Evolutionary conservation across 345 rosid species (phyloP), one percentile per base, ranked within the genome.

Genomic region (Murraya koenigii): DNA sequence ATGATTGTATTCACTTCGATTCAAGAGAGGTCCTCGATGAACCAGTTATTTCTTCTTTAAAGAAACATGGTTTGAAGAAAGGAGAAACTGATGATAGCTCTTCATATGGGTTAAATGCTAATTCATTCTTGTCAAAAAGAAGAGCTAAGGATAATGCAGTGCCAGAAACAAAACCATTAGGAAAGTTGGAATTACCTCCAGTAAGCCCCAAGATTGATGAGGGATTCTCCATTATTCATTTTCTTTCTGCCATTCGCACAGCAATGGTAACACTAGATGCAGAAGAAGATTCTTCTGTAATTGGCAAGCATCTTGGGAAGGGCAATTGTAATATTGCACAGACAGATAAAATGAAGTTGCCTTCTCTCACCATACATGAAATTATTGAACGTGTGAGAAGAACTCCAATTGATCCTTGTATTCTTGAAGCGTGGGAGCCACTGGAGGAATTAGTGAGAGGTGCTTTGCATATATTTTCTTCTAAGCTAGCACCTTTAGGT

Each of bases 361-460:
- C 91, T 76, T 84, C 90, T 75, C 94, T 89, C 80, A 88, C 95
- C 67, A 86, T 92, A 70, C 94, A 88, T 88, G 97, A 96, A 86
- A 92, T 94, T 88, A 94, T 94, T 77, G 83, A 87, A 82, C 88
- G 95, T 19, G 92, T 94, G 76, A 89, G 82, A 76, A 90, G 92
- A 74, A 94, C 91, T 79, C 99, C 99, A 9, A 91, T 96, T 59
- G 99, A 94, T 86, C 95, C 97, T 68, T 88, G 89, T 79, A 89
- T 94, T 80, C 94, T 94, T 54, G 95, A 94, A 86, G 90, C 97
- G n/a, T 94, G 88, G 81, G 99, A 94, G 82, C 97, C 97, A 5
- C 97, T 96, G 76, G 92, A 92, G 75, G 98, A 96, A 88, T 87
- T 96, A 84, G 86, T 96, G 59, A 90, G 97, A 87, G 99, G 98